phyloP scores from a whole-genome alignment of 2,329 filamentous ascomycete species.

The Venturia aucupariae region DNA sequence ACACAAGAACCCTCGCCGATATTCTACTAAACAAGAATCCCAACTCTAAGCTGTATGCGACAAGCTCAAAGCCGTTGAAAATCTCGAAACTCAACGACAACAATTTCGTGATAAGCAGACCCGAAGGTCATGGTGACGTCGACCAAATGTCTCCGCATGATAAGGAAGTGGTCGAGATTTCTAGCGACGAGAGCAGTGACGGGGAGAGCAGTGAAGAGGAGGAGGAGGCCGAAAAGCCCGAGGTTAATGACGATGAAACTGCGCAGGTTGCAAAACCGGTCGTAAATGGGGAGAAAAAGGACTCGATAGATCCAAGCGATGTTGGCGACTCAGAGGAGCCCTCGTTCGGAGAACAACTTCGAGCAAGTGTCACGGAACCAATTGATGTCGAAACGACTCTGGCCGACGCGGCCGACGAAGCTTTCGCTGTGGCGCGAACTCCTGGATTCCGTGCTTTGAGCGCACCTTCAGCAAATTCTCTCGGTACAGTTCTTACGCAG shows the following conservation, averaged over 20 bases:
- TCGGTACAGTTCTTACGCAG: constrained; percentile 87
- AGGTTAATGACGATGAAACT: constrained; percentile 20
- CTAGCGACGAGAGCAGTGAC: constrained; percentile 31
- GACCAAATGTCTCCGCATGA: constrained; percentile 24
- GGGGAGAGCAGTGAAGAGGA: constrained; percentile 23
- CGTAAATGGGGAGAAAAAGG: constrained; percentile 18
- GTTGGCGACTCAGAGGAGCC: constrained; percentile 45
- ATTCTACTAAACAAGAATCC: constrained; percentile 22
- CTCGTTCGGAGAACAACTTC: constrained; percentile 77
- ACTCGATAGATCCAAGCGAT: constrained; percentile 16
- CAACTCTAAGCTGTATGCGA: constrained; percentile 35
- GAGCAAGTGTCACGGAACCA: constrained; percentile 54
- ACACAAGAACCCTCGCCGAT: constrained; percentile 24
- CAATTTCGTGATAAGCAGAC: constrained; percentile 43
- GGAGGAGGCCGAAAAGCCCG: constrained; percentile 17
- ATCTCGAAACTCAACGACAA: constrained; percentile 50
- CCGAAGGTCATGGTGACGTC: constrained; percentile 32
- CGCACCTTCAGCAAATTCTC: constrained; percentile 49
- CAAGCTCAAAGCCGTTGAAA: constrained; percentile 42
- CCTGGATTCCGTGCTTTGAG: not conserved
- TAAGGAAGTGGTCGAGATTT: constrained; percentile 37
- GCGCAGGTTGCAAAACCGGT: constrained; percentile 25
- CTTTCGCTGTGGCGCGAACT: constrained; percentile 6
- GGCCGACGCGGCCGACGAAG: constrained; percentile 32
- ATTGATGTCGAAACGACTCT: constrained; percentile 64